phyloP scores from a whole-genome alignment of 2,329 filamentous ascomycete genomes.

The Trichoderma citrinoviride region DNA sequence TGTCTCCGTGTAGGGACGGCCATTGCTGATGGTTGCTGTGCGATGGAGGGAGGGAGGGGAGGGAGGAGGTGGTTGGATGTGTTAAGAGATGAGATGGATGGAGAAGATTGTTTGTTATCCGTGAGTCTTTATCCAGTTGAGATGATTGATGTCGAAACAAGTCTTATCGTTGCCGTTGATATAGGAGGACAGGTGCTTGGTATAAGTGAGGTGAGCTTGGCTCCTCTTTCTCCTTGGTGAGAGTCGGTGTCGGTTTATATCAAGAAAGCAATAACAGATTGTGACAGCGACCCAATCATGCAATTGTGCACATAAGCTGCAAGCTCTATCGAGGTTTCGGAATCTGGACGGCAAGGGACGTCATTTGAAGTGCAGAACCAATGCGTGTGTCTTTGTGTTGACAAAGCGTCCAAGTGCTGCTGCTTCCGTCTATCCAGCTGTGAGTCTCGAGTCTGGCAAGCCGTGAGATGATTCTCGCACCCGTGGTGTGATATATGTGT shows the following conservation, averaged over 20 bases:
- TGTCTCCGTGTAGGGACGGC: conserved; percentile 18
- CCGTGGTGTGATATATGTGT: conserved; percentile 22
- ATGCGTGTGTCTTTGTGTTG: conserved; percentile 9
- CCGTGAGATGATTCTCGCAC: conserved; percentile 16
- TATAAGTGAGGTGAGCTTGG: background rate
- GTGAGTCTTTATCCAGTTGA: background rate
- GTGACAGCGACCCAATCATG: conserved; percentile 13
- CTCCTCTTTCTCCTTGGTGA: background rate
- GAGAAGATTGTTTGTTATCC: background rate
- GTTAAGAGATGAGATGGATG: background rate
- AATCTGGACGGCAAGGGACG: conserved; percentile 6
- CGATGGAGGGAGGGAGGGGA: background rate
- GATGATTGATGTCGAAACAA: background rate
- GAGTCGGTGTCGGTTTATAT: conserved; percentile 21
- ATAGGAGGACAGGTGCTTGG: background rate
- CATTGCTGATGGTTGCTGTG: background rate
- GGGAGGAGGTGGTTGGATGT: no score
- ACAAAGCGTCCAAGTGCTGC: background rate
- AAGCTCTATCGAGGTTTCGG: conserved; percentile 20
- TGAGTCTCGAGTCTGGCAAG: conserved; percentile 11
- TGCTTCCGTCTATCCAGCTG: background rate
- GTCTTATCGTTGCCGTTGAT: background rate
- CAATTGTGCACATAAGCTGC: conserved; percentile 20
- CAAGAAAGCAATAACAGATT: conserved; percentile 1
- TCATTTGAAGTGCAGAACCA: conserved; percentile 8